Base-by-base conservation (phyloP, 345 rosid species). In the Lumnitzera littorea region DNA sequence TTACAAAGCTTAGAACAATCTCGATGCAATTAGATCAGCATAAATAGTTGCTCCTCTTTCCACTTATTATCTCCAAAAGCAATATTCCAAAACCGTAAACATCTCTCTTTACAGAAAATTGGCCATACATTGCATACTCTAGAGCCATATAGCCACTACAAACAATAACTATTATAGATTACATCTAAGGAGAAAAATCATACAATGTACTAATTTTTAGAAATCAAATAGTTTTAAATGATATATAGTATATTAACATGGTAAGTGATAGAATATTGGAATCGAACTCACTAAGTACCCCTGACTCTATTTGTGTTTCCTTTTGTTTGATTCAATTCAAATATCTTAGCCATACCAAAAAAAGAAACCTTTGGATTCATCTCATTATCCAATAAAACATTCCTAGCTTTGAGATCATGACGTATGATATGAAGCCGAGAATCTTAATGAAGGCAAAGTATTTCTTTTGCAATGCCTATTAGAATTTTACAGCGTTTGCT, bases 61-160 rank as follows among this genome's bases (percentile, higher is more conserved):
- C 82, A 1, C 69, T 75, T 48, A 82, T 65, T 47, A 60, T 71
- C 25, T 75, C 76, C 0, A 71, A 57, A 17, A 76, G 25, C 9
- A 68, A 2, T 24, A 71, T 66, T 23, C 71, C 64, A 3, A 71
- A 76, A 43, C 76, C 68, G 49, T 56, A 81, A 4, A 81, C 65
- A 54, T 81, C 79, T 1, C 75, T 72, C 47, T 78, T 75, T 0
- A 57, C 59, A 0, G 86, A 81, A 51, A 78, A 49, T n/a, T 49
- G 70, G 2, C 82, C 81, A 1, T 54, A 67, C 51, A 24, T 48
- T 49, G 73, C 73, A 29, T 71, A 81, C 51, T 81, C 83, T 0
- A 75, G 83, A 56, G 81, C 70, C 78, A 73, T 73, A 55, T 78
- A 81, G 15, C 81, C 86, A 15, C 83, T 81, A 20, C 20, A 20